A percentile compares a stretch with the other conserved stretches of the same genome.
Conservation (phyloP, 371 early-diverging fungal species). For the Mortierella sp. region DNA sequence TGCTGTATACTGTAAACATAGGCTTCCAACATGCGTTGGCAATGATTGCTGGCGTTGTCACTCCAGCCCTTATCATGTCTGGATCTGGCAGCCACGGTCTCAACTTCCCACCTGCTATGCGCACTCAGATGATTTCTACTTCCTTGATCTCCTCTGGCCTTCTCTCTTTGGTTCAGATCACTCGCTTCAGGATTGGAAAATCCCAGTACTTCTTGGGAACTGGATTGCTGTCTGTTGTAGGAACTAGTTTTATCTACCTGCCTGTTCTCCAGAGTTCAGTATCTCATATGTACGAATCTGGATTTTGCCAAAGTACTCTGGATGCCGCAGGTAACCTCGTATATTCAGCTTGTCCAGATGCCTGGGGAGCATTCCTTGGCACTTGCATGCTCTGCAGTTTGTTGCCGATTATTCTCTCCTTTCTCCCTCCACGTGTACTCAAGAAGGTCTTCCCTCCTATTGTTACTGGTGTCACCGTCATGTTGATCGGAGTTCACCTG, state of each 20-base stretch:
- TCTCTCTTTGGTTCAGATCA: conserved; percentile 69
- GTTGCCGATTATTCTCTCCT: conserved; percentile 67
- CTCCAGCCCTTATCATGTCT: conserved; percentile 68
- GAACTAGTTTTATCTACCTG: conserved; percentile 69
- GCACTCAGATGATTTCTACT: conserved; percentile 67
- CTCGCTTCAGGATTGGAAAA: conserved; percentile 65
- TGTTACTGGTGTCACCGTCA: conserved; percentile 70
- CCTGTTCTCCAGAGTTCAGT: conserved; percentile 58
- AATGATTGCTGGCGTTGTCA: conserved; percentile 72
- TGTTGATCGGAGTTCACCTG: conserved; percentile 70
- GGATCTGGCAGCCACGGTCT: conserved; percentile 64
- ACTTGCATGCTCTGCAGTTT: conserved; percentile 70
- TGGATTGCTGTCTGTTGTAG: conserved; percentile 68
- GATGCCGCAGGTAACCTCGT: conserved; percentile 60
- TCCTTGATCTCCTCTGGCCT: conserved; percentile 70
- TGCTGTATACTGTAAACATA: background rate
- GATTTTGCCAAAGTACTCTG: conserved; percentile 18
- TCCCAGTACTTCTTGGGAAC: conserved; percentile 65
- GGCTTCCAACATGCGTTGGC: conserved; percentile 72
- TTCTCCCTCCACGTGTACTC: conserved; percentile 68
- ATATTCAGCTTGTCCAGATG: conserved; percentile 66
- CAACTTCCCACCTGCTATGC: conserved; percentile 61
- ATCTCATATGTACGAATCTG: conserved; percentile 52
- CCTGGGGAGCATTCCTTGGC: conserved; percentile 72
- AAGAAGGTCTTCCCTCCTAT: conserved; percentile 71